Evolutionary conservation across 2,329 filamentous ascomycete species (phyloP), one percentile per base, ranked within the genome.

Genomic region (Ophiostoma fasciatum): DNA sequence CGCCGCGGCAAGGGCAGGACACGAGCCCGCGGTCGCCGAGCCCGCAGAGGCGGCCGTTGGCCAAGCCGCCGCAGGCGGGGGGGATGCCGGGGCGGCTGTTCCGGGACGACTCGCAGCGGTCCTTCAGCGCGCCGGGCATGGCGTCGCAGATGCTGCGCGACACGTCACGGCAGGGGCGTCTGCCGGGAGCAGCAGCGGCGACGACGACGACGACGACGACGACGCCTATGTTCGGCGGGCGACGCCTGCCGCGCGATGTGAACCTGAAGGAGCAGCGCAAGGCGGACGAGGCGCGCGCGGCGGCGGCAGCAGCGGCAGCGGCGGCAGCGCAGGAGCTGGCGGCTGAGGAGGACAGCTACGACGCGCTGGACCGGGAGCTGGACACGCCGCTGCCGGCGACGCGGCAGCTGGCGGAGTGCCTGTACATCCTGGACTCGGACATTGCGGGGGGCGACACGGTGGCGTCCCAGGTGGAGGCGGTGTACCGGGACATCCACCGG

Each of bases 401-500:
- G 5, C 61, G 71, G 35, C 63, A 64, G 7, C 54, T 85, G 25
- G 71, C 80, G 40, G 70, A 77, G 33, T 85, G 85, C 47, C 66
- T 82, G 35, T 46, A 47, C 31, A 43, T 45, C 8, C 36, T 45
- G 15, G 68, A 73, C 41, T 62, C 68, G 28, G 61, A 61, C 6
- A 59, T 65, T 4, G 61, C 64, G 12, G 65, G 66, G 12, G 61
- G 63, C 35, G 68, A 75, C 37, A 74, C 64, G 31, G 62, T 78
- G 22, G 68, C 73, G 4, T 64, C 68, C 8, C 74, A 78, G 45
- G 72, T 75, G 17, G 74, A 79, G 49, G 68, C 72, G 14, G 62
- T 79, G 1, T 90, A 82, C 53, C 71, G 79, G 30, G 82, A 88
- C 48, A 82, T 88, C 52, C 88, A 90, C 54, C 82, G 82, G 11